Percentiles rank a stretch among this genome's conserved stretches.
These are phyloP conservation scores for Melanomma pulvis-pyrius DNA, from an alignment of 495 filamentous ascomycete genomes.

Conservation along the genomic window DNA sequence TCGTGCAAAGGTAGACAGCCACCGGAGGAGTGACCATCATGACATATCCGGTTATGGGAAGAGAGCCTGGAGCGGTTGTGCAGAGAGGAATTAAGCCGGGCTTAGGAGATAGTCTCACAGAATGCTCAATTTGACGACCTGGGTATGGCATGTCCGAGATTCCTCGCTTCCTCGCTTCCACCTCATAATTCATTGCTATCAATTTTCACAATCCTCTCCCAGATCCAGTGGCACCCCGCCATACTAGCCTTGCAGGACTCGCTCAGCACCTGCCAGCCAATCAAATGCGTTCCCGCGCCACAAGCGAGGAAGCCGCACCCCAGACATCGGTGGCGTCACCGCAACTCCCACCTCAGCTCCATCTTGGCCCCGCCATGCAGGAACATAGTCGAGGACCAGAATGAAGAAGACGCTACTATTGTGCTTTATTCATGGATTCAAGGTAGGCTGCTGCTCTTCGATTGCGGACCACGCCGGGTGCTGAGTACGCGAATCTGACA, in stretches of 20 bases:
- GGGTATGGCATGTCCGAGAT: no score
- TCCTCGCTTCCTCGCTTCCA: no score
- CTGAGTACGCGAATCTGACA: constrained; percentile 12
- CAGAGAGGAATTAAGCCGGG: no score
- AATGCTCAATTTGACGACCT: no score
- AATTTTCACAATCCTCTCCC: no score
- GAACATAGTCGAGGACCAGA: constrained; percentile 44
- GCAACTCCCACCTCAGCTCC: constrained; percentile 5
- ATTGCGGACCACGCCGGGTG: background rate
- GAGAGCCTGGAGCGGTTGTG: no score
- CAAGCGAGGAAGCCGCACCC: constrained; percentile 5
- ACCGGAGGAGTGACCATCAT: no score
- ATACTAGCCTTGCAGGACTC: background rate
- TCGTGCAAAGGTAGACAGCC: no score
- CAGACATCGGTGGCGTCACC: constrained; percentile 9
- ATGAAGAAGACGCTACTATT: constrained; percentile 91
- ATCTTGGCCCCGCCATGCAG: constrained; percentile 31
- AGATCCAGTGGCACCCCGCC: no score
- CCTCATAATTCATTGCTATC: no score
- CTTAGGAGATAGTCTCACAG: no score
- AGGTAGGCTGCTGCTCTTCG: constrained; percentile 57
- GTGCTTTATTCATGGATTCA: constrained; percentile 97
- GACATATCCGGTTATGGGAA: no score
- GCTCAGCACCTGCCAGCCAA: background rate
- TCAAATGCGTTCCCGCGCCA: background rate